Evolutionary conservation across 1,284 basidiomycete species (phyloP).

Genomic region (Moesziomyces sp.): DNA sequence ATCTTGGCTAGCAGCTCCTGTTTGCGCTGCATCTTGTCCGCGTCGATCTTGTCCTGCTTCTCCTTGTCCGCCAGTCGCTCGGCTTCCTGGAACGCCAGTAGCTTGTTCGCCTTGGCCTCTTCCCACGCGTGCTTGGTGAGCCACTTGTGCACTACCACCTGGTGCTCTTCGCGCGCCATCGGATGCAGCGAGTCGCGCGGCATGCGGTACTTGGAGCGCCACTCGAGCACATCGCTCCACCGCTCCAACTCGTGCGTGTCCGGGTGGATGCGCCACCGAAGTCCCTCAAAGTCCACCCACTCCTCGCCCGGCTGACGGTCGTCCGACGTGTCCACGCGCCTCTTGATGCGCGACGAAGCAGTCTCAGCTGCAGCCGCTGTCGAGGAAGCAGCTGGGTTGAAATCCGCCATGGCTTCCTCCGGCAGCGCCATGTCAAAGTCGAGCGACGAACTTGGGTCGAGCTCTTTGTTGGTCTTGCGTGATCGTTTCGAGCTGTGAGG

Average conservation of each 20-base stretch:
- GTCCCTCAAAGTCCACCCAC: constrained; percentile 60
- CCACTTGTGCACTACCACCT: constrained; percentile 52
- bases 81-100: constrained; percentile 53
- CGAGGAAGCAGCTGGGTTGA: constrained; percentile 14
- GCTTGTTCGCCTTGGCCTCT: constrained; percentile 54
- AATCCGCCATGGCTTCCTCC: constrained; percentile 37
- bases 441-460: constrained; percentile 27
- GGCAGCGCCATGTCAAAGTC: constrained; percentile 33
- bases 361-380: neutral
- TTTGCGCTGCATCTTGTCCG: constrained; percentile 38
- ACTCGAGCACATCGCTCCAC: constrained; percentile 50
- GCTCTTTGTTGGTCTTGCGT: constrained; percentile 14
- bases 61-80: constrained; percentile 45
- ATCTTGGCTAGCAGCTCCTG: constrained; percentile 48
- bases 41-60: constrained; percentile 30
- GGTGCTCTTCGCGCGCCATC: constrained; percentile 53
- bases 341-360: constrained; percentile 23
- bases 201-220: constrained; percentile 60
- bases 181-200: constrained; percentile 60
- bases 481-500: constrained; percentile 25
- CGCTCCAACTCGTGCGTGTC: constrained; percentile 49
- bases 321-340: constrained; percentile 49
- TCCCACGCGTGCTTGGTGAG: constrained; percentile 60
- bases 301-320: constrained; percentile 61
- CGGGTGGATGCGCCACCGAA: constrained; percentile 58